Evolutionary conservation across 2,329 filamentous ascomycete genomes (phyloP).

Genomic region (Aureobasidium lini): DNA sequence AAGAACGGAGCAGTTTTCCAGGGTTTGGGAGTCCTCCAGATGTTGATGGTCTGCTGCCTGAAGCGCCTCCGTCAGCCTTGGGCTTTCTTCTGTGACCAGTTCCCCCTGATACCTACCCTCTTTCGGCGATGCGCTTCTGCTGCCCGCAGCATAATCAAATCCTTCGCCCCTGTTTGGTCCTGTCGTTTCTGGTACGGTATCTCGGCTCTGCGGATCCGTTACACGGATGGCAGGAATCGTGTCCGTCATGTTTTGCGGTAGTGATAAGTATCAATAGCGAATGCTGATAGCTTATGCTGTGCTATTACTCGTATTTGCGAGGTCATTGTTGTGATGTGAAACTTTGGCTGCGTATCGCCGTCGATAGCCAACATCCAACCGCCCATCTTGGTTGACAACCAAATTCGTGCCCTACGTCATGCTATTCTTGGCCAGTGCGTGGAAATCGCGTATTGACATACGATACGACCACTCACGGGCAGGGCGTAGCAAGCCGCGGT

Average conservation of each 20-base stretch:
- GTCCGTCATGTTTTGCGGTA: constrained; percentile 27
- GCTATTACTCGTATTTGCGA: not conserved
- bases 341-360: not conserved
- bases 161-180: constrained; percentile 6
- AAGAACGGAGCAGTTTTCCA: constrained; percentile 15
- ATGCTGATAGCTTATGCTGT: not conserved
- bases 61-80: constrained; percentile 3
- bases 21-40: constrained; percentile 2
- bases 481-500: not conserved
- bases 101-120: not conserved
- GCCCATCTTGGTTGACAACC: not conserved
- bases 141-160: constrained; percentile 4
- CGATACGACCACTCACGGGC: not conserved
- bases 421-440: constrained; percentile 9
- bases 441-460: not conserved
- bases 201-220: constrained; percentile 34
- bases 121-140: constrained; percentile 20
- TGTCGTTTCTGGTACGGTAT: constrained; percentile 22
- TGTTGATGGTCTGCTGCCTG: constrained; percentile 4
- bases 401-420: constrained; percentile 5
- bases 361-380: not conserved
- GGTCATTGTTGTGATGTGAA: not conserved
- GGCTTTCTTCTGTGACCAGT: not conserved
- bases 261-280: not conserved
- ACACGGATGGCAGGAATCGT: constrained; percentile 37